Base-by-base conservation (phyloP, 768 basidiomycete species). In the Mycena maculata region DNA sequence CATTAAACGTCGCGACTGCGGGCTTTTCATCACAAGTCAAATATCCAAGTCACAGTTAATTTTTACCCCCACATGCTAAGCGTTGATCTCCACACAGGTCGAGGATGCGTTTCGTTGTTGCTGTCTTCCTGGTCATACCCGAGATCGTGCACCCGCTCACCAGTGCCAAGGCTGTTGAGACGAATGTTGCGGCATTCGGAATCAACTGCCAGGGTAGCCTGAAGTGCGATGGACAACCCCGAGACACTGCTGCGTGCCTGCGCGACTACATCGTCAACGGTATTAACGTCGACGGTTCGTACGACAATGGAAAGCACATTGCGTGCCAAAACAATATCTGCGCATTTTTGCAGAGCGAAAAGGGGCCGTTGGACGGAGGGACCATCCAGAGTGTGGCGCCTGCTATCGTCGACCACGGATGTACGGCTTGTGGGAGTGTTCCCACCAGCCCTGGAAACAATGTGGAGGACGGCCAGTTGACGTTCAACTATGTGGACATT, bases 141-240 rank as follows among this genome's bases (percentile, higher is more conserved):
- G 47, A 6, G 6, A 22, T 48, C 25, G 22, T 16, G 3, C 11
- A 27, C 6, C 31, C 48, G 4, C n/a, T 16, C 13, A 28, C 11
- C 44, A 25, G 11, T 25, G 44, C 44, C 20, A 11, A 6, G 10
- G 38, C 38, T 30, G 22, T 28, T 25, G 27, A 33, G 48, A 48
- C 63, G 18, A 49, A 41, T 4, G 30, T 33, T 50, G 23, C 63
- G 12, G 28, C 44, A 9, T 30, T 56, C 36, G 62, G 63, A 12
- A 65, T 65, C 55, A 65, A 65, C 39, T 65, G 63, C 56, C 38
- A 65, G 33, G 63, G 63, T 15, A 65, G 63, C 48, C 3, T 49
- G 11, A 65, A 65, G 27, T 65, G 63, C 56, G 8, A 38, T 48
- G 63, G 49, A 18, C 63, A 65, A 18, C 56, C 63, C 10, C 18